Base-by-base conservation (phyloP, 441 rosid genomes). In the Kokia cookei region DNA sequence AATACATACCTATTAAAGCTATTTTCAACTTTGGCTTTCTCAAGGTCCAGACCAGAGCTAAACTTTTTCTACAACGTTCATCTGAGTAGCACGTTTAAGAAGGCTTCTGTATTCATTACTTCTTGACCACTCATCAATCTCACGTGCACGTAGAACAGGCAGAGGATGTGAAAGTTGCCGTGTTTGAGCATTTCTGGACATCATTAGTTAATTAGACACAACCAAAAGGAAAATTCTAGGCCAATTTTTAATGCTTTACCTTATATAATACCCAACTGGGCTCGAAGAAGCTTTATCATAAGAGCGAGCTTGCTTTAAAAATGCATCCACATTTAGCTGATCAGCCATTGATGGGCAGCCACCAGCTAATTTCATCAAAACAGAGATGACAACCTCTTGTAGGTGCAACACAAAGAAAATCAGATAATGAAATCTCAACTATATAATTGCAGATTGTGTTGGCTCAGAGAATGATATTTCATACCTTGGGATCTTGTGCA, bases 371-470 rank as follows among this genome's bases (percentile, higher is more conserved):
- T 95, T 95, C 98, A 95, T 93, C 82, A 93, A 83, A 75, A 93
- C 95, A 51, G 99, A 95, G 81, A 93, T 81, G 88, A 95, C 98
- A 73, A 93, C 87, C 99, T 93, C 93, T 93, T 91, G 98, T 86
- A 80, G 84, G 86, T 60, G 60, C 82, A 79, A 51, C 64, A 75
- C 69, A 84, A 26, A 19, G 6, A 77, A 63, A 73, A 71, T 78
- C 66, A 81, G 81, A 72, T 6, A 64, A 70, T 68, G 43, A 82
- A 85, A 73, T 29, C 13, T 71, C 70, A 29, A 32, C 61, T 5
- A 74, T 26, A 32, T 54, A 54, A 73, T 63, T 5, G 29, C 29
- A 1, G 22, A 69, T 40, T 5, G 65, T 67, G 40, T 47, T 11
- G 65, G 43, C 35, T 73, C 43, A 65, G 71, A 22, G 55, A 64